Evolutionary conservation across 176 grass and related monocot genomes (phyloP), one percentile per base, ranked within the genome.

Genomic region (Calamus simplicifolius): DNA sequence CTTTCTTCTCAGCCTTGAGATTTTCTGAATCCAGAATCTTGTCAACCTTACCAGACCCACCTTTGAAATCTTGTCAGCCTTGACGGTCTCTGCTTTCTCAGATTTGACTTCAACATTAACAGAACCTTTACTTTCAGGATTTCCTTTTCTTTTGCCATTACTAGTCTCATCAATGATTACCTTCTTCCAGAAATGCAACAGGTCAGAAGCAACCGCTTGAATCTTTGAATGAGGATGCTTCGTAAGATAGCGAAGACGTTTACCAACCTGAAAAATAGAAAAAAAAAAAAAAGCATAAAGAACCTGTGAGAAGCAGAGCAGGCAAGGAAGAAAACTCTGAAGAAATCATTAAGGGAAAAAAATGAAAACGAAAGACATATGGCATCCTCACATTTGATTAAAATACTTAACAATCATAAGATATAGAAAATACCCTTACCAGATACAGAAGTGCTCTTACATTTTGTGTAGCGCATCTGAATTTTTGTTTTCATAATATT

Each of bases 181-280:
- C 53, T 82, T 95, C 70, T 89, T 95, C 89, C 89, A 95, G 68
- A 82, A 74, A 2, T 59, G 53, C 67, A 95, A 74, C 57, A 95
- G 81, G 27, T 95, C 85, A 49, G 81, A 65, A 15, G 89, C 81
- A 49, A 89, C 63, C 5, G 72, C 19, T 25, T 89, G 77, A 52
- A 95, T 95, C 10, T 69, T 71, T 3, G 69, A 66, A 51, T 95
- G 71, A 28, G 89, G 85, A 54, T 95, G 89, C 69, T 95, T 95
- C 18, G 89, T 85, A 51, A 95, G 84, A 67, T 71, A 68, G 3
- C 89, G 74, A 69, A 95, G 72, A 26, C 75, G 84, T 71, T 89
- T 95, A 4, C 89, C 89, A 71, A 95, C 78, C 89, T 95, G 16
- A 53, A 53, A n/a, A 19, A 13, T 23, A 23, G 13, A 2, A 29